phyloP scores from a whole-genome alignment of 306 rosid genomes.

The Vigna reflexopilosa region DNA sequence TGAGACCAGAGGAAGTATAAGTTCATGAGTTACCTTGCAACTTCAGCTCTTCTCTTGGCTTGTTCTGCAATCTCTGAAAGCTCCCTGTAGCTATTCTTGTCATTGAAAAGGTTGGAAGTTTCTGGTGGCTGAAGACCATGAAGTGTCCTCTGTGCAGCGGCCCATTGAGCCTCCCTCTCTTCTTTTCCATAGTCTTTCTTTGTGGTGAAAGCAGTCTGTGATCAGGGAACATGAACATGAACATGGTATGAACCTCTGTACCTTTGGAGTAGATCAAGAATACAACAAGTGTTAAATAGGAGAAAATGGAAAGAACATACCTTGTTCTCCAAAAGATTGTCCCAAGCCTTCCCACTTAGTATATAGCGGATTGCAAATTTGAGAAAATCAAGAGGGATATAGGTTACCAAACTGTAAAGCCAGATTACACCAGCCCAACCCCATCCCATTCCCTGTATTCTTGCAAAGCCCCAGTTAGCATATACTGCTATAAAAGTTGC shows the following conservation, averaged over 20 bases:
- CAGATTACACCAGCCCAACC: slow-evolving; percentile 99
- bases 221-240: slow-evolving; percentile 22
- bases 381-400: slow-evolving; percentile 87
- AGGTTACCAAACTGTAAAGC: slow-evolving; percentile 83
- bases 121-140: slow-evolving; percentile 95
- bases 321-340: slow-evolving; percentile 92
- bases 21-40: slow-evolving; percentile 68
- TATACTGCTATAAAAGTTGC: slow-evolving; percentile 93
- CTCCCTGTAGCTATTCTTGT: slow-evolving; percentile 69
- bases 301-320: slow-evolving; percentile 45
- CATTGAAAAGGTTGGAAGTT: slow-evolving; percentile 58
- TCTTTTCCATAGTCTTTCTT: slow-evolving; percentile 96
- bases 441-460: slow-evolving; percentile 87
- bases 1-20: neutral
- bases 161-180: slow-evolving; percentile 99
- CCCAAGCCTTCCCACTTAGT: slow-evolving; percentile 89
- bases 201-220: slow-evolving; percentile 90
- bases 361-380: slow-evolving; percentile 87
- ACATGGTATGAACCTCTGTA: slow-evolving; percentile 18
- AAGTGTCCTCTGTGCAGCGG: slow-evolving; percentile 81
- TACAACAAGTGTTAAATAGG: neutral
- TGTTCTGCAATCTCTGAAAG: slow-evolving; percentile 97
- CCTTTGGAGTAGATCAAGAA: slow-evolving; percentile 5
- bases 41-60: slow-evolving; percentile 91
- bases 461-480: slow-evolving; percentile 86